These are phyloP conservation scores for Laburnicola sp. DNA, from an alignment of 2,329 filamentous ascomycete genomes.

Conservation along the genomic window DNA sequence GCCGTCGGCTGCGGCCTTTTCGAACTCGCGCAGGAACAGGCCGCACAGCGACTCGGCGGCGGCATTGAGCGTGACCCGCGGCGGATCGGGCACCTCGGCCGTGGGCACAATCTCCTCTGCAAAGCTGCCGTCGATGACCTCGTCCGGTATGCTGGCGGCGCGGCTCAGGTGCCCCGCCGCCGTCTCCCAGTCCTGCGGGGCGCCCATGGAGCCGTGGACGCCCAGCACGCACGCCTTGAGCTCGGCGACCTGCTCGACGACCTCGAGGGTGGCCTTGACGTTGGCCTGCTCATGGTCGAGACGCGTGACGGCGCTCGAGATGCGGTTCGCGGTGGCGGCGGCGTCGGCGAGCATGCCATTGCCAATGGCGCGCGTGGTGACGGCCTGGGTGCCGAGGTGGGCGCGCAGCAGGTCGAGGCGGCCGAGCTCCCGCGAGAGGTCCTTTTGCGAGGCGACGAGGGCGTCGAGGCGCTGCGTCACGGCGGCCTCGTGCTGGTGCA, in stretches of 20 bases:
- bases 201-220: conserved; percentile 94
- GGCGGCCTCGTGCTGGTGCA: conserved; percentile 74
- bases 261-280: conserved; percentile 84
- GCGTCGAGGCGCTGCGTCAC: conserved; percentile 75
- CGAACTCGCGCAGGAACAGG: conserved; percentile 91
- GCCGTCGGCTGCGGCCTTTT: conserved; percentile 83
- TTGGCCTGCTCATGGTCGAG: conserved; percentile 89
- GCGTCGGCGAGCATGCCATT: conserved; percentile 89
- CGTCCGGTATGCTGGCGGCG: conserved; percentile 76
- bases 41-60: conserved; percentile 88
- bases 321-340: conserved; percentile 79
- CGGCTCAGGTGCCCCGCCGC: conserved; percentile 87
- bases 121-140: conserved; percentile 81
- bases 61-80: conserved; percentile 80
- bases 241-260: conserved; percentile 95
- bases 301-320: conserved; percentile 82
- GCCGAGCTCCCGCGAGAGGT: conserved; percentile 82
- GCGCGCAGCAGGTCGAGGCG: conserved; percentile 88
- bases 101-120: conserved; percentile 92
- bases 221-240: conserved; percentile 95
- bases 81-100: conserved; percentile 90
- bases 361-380: conserved; percentile 79
- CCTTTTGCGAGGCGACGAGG: conserved; percentile 79
- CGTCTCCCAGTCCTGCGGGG: conserved; percentile 97
- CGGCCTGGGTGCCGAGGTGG: conserved; percentile 82